A percentile compares a stretch with the other conserved stretches of the same genome.
These are phyloP conservation scores for Haplosporangium gracile DNA, from an alignment of 192 early-diverging fungal genomes.

Conservation along the genomic window DNA sequence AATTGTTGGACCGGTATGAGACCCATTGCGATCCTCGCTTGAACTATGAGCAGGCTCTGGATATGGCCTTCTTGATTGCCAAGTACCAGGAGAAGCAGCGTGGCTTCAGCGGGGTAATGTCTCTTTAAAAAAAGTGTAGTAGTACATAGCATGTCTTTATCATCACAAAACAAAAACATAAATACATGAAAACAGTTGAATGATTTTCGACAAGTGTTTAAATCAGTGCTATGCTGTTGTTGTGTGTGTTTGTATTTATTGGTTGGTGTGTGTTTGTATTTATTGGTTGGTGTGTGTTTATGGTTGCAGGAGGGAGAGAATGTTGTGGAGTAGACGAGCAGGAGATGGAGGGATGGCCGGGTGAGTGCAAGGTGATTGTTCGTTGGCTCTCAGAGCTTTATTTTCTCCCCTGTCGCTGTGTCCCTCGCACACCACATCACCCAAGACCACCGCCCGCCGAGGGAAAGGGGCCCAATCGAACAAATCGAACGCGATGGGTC, in stretches of 20 bases:
- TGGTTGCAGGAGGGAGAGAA: neutral
- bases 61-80: slow-evolving; percentile 95
- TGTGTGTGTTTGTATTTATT: neutral
- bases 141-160: neutral
- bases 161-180: neutral
- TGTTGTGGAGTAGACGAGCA: too few relatives aligned
- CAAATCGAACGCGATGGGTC: neutral
- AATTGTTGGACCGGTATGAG: slow-evolving; percentile 92
- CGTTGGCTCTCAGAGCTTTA: neutral
- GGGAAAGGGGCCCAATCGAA: neutral
- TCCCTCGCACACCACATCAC: neutral
- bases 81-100: slow-evolving; percentile 80
- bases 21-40: slow-evolving; percentile 95
- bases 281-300: neutral
- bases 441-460: neutral
- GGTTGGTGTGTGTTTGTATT: neutral
- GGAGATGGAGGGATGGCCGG: neutral
- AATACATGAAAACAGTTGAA: neutral
- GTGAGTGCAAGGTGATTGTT: neutral
- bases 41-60: slow-evolving; percentile 96
- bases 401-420: too few relatives aligned
- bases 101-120: slow-evolving; percentile 30
- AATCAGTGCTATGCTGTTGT: neutral
- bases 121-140: neutral
- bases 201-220: neutral